Base-by-base conservation (phyloP, 805 yeast genomes). In the Yarrowia yakushimensis region DNA sequence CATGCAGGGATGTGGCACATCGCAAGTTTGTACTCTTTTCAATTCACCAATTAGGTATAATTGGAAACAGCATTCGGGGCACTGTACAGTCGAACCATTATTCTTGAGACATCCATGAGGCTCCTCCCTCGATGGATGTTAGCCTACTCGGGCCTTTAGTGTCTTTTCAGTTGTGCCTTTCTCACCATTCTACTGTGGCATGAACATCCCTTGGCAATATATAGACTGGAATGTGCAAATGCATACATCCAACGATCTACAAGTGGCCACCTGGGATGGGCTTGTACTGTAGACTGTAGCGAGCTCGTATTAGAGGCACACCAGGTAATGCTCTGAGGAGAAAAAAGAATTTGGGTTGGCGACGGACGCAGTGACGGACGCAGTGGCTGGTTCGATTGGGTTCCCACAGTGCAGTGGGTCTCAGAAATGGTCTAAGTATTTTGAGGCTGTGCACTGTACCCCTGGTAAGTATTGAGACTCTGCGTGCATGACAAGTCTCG, bases 1-100 rank as follows among this genome's bases (percentile, higher is more conserved):
- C 27, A 45, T 45, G 52, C 52, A 45, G 52, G 52, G 52, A 45
- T 30, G 52, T 45, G 52, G 52, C 52, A 45, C 36, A 20, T 45
- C 52, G 27, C 12, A 36, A 45, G 36, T 27, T 45, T 45, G 52
- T 28, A 15, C 27, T 45, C 36, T 45, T 45, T 45, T 45, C 36
- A 30, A 30, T 28, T 45, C 52, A 8, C 52, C 52, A 20, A 12
- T 45, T 36, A 45, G 52, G 52, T 20, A 45, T 45, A 45, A 45
- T 45, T 45, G 30, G 30, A 20, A 45, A 13, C 18, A 13, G 17
- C 27, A 18, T 36, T 20, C 7, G 8, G 4, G 25, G 12, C 34
- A 9, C 36, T 30, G 36, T 45, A 45, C 25, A 45, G 36, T 15
- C 18, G 37, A 15, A 6, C 6, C 27, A 25, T n/a, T n/a, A n/a